Evolutionary conservation across 495 filamentous ascomycete genomes (phyloP).

Genomic region (Neurospora tetrasperma): DNA sequence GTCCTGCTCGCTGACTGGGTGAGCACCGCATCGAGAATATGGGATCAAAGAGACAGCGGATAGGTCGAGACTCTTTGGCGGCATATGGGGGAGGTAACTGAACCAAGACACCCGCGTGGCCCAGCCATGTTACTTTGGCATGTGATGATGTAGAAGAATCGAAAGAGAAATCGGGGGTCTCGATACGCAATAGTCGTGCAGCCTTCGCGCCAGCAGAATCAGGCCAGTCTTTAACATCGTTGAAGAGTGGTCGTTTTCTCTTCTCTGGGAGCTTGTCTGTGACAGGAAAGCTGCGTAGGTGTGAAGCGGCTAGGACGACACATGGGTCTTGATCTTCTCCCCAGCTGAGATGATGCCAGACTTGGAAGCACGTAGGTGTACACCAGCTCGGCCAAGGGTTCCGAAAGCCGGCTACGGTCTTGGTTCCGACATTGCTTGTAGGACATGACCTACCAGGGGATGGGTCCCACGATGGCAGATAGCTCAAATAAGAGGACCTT

Average conservation of each 20-base stretch:
- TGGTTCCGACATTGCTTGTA: background rate
- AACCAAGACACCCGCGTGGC: slow-evolving; percentile 41
- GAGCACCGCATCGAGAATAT: slow-evolving; percentile 43
- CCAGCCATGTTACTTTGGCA: slow-evolving; percentile 40
- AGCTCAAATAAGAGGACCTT: background rate
- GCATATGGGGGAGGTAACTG: slow-evolving; percentile 20
- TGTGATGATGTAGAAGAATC: background rate
- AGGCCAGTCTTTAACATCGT: slow-evolving; percentile 11
- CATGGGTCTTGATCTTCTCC: slow-evolving; percentile 14
- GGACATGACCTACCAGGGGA: background rate
- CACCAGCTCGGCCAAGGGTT: slow-evolving; percentile 47
- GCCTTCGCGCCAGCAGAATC: slow-evolving; percentile 13
- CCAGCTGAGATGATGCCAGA: slow-evolving; percentile 21
- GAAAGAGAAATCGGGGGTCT: slow-evolving; percentile 20
- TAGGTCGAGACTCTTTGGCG: slow-evolving; percentile 5
- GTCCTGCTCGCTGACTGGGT: slow-evolving; percentile 36
- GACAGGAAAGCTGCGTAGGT: background rate
- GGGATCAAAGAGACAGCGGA: slow-evolving; percentile 40
- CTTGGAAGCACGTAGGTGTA: slow-evolving; percentile 14
- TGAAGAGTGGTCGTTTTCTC: slow-evolving; percentile 4
- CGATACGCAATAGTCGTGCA: slow-evolving; percentile 8
- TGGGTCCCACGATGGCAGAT: background rate
- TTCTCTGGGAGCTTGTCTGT: background rate
- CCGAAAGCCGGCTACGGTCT: slow-evolving; percentile 24
- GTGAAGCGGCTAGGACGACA: slow-evolving; percentile 13